A percentile compares a stretch with the other conserved stretches of the same genome.
phyloP scores from a whole-genome alignment of 2,329 filamentous ascomycete genomes.

The Sporothrix inflata region DNA sequence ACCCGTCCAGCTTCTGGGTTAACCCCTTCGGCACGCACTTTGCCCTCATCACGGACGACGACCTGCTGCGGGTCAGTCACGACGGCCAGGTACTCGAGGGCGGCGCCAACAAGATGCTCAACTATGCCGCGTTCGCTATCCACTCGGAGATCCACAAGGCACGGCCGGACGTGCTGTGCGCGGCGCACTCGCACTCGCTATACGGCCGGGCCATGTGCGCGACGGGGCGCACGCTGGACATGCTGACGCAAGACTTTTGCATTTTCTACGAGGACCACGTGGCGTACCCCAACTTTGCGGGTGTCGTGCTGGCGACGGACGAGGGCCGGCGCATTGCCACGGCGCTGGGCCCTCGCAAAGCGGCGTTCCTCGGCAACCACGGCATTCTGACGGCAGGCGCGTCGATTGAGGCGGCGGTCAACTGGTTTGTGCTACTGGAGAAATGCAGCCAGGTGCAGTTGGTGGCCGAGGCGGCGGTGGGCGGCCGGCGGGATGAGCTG shows the following conservation, averaged over 20 bases:
- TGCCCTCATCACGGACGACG: slow-evolving; percentile 62
- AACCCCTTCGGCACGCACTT: slow-evolving; percentile 67
- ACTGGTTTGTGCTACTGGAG: slow-evolving; percentile 58
- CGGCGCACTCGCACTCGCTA: slow-evolving; percentile 59
- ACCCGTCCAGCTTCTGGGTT: slow-evolving; percentile 65
- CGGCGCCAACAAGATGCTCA: slow-evolving; percentile 45
- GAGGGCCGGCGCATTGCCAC: slow-evolving; percentile 55
- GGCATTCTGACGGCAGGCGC: slow-evolving; percentile 56
- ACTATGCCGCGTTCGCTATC: slow-evolving; percentile 39
- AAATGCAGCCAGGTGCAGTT: slow-evolving; percentile 54
- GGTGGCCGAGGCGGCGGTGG: slow-evolving; percentile 62
- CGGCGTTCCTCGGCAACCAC: slow-evolving; percentile 58
- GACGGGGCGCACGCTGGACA: slow-evolving; percentile 64
- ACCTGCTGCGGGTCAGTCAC: slow-evolving; percentile 65
- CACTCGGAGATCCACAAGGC: slow-evolving; percentile 55
- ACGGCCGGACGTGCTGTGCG: slow-evolving; percentile 57
- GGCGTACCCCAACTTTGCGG: slow-evolving; percentile 52
- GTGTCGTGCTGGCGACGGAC: slow-evolving; percentile 56
- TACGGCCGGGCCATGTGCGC: slow-evolving; percentile 62
- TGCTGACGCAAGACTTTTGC: slow-evolving; percentile 65
- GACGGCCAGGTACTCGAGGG: slow-evolving; percentile 66
- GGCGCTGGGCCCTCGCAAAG: slow-evolving; percentile 54
- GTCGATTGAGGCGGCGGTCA: slow-evolving; percentile 55
- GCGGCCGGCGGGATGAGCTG: slow-evolving; percentile 55
- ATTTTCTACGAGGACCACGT: slow-evolving; percentile 59